Evolutionary conservation across 768 basidiomycete species (phyloP), one percentile per base, ranked within the genome.

Genomic region (Leccinum imitatum): DNA sequence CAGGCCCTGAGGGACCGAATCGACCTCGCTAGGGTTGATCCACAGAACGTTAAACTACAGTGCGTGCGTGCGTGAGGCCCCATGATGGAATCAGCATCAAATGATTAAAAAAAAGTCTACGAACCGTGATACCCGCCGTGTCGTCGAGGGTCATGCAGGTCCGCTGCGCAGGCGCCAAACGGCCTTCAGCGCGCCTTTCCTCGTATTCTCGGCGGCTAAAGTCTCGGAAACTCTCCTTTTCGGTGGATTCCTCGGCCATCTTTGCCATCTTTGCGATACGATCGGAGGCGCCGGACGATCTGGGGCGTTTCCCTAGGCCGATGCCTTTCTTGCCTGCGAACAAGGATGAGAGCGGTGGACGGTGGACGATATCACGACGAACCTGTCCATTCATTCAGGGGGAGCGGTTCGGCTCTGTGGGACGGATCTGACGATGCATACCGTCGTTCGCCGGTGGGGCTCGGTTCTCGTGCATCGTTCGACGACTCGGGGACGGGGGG

Each of bases 351-450:
- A 59, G 23, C 41, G 41, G n/a, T 44, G 10, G 50, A 56, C 17
- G 57, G 25, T 25, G 47, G 15, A 23, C 48, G 6, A 44, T 15
- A 47, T 50, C 33, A 33, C 14, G 41, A 74, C 86, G 64, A 63
- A 90, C 93, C 93, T 77, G 83, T 75, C 93, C 93, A 94, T 79
- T 93, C 87, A 48, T 83, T 84, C 62, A 94, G 69, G 15, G 89
- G 85, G 21, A 94, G 73, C 3, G 93, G 93, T 59, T 90, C 89
- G 0, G 74, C 76, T 39, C 80, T 82, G 69, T 87, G 87, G 63
- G 61, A 62, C 64, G 58, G 58, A 23, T 60, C 58, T 23, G 57
- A 56, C 6, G 63, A 25, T 48, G 11, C 10, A 4, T 50, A 19
- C 7, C 21, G 55, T 57, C 14, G 51, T 56, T 59, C 59, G 33